Conservation (phyloP, 2,329 filamentous ascomycete species). For the Massarina eburnea region DNA sequence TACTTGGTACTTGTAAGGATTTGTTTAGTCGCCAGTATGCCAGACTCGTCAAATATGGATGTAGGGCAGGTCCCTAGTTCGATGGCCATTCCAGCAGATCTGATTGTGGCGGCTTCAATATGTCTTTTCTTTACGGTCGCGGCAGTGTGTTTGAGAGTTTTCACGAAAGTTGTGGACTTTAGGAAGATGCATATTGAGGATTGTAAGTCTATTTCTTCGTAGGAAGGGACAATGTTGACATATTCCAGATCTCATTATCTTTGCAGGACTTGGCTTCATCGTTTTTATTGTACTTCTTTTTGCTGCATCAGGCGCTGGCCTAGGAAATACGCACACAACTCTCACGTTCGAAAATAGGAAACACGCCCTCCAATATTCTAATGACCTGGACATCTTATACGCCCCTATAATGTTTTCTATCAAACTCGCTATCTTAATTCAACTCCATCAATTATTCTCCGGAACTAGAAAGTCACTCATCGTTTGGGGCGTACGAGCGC, state of each 20-base stretch:
- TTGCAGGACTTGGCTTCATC: constrained; percentile 7
- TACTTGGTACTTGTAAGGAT: no score
- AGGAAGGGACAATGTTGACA: not conserved
- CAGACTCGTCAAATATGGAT: no score
- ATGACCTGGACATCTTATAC: constrained; percentile 16
- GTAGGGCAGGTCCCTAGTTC: constrained; percentile 3
- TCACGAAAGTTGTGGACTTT: constrained; percentile 9
- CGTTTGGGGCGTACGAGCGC: constrained; percentile 17
- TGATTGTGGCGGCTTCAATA: constrained; percentile 11
- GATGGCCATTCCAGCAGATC: constrained; percentile 7
- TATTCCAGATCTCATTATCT: constrained; percentile 7
- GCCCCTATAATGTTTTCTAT: constrained; percentile 15
- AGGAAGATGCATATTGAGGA: constrained; percentile 12
- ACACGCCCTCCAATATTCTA: constrained; percentile 6
- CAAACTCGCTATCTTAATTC: constrained; percentile 21
- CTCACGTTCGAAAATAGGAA: constrained; percentile 7
- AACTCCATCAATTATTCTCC: constrained; percentile 19
- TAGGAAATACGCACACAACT: not conserved
- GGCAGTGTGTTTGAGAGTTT: constrained; percentile 9
- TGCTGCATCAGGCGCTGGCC: constrained; percentile 5
- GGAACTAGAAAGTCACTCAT: constrained; percentile 7
- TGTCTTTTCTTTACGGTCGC: constrained; percentile 12
- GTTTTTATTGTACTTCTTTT: constrained; percentile 9
- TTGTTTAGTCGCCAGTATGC: no score
- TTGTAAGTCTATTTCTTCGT: constrained; percentile 7